Conservation (phyloP, 768 basidiomycete genomes). For the Mycena rosella region DNA sequence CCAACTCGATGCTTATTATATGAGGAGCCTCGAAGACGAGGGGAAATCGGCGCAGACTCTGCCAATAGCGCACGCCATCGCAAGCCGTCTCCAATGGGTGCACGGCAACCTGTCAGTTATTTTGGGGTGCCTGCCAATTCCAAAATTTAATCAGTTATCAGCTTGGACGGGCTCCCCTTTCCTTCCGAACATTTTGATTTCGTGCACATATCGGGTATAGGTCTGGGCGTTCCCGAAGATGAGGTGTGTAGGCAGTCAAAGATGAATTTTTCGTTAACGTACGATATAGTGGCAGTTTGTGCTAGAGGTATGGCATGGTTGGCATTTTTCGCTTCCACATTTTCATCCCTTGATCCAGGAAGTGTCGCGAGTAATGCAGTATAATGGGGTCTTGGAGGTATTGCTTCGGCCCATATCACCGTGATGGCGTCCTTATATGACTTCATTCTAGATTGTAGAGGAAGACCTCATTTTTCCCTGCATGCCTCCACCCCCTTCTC, state of each 20-base stretch:
- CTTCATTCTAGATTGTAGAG: constrained; percentile 69
- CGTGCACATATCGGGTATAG: constrained; percentile 73
- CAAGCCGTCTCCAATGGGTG: constrained; percentile 71
- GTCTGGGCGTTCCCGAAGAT: constrained; percentile 79
- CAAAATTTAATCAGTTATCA: constrained; percentile 43
- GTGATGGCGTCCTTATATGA: constrained; percentile 7
- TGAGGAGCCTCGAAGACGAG: constrained; percentile 31
- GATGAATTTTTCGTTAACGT: constrained; percentile 33
- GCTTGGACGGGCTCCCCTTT: constrained; percentile 77
- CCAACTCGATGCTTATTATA: constrained; percentile 44
- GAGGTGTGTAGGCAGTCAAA: constrained; percentile 58
- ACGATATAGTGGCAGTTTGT: constrained; percentile 70
- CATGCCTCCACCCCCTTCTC: constrained; percentile 37
- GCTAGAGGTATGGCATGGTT: constrained; percentile 63
- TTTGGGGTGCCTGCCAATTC: constrained; percentile 1
- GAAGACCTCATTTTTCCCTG: constrained; percentile 82
- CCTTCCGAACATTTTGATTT: constrained; percentile 69
- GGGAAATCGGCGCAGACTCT: constrained; percentile 19
- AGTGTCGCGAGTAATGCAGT: constrained; percentile 73
- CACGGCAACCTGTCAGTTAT: constrained; percentile 72
- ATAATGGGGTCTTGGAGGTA: constrained; percentile 76
- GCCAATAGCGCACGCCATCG: constrained; percentile 47
- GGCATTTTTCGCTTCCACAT: constrained; percentile 1
- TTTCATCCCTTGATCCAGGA: constrained; percentile 59
- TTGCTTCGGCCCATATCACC: constrained; percentile 30